phyloP scores from a whole-genome alignment of 2,329 filamentous ascomycete genomes.

The Neopestalotiopsis rosae region DNA sequence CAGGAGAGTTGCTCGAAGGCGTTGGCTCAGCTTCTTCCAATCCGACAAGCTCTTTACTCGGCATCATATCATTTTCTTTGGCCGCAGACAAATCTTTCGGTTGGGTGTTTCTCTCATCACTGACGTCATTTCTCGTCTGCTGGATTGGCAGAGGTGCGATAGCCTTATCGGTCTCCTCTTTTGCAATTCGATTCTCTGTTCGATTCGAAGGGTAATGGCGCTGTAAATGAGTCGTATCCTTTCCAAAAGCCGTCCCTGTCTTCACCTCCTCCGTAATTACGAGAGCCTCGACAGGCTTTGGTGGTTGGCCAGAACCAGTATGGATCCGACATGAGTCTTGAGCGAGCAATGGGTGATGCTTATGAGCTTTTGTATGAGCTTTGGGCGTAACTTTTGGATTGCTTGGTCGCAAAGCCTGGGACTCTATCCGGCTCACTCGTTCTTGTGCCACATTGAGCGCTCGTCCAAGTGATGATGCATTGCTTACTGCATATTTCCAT shows the following conservation, averaged over 20 bases:
- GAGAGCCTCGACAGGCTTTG: background rate
- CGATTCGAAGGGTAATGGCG: background rate
- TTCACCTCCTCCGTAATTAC: background rate
- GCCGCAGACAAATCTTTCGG: background rate
- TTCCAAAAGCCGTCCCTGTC: background rate
- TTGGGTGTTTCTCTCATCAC: background rate
- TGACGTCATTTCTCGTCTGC: background rate
- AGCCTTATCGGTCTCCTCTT: background rate
- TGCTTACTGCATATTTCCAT: slow-evolving; percentile 33
- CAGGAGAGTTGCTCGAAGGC: background rate
- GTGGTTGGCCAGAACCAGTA: background rate
- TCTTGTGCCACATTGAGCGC: slow-evolving; percentile 36
- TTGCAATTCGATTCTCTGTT: background rate
- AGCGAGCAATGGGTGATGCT: background rate
- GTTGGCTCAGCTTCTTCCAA: background rate
- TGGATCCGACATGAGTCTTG: background rate
- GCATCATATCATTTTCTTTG: background rate
- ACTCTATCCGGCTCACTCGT: slow-evolving; percentile 31
- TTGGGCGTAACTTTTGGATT: slow-evolving; percentile 13
- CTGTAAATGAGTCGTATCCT: slow-evolving; percentile 8
- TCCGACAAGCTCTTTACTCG: background rate
- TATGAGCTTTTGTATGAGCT: background rate
- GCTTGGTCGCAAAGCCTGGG: slow-evolving; percentile 18
- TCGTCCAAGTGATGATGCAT: slow-evolving; percentile 36
- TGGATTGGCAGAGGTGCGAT: background rate